Base-by-base conservation (phyloP, 306 rosid species). In the Rosa chinensis region DNA sequence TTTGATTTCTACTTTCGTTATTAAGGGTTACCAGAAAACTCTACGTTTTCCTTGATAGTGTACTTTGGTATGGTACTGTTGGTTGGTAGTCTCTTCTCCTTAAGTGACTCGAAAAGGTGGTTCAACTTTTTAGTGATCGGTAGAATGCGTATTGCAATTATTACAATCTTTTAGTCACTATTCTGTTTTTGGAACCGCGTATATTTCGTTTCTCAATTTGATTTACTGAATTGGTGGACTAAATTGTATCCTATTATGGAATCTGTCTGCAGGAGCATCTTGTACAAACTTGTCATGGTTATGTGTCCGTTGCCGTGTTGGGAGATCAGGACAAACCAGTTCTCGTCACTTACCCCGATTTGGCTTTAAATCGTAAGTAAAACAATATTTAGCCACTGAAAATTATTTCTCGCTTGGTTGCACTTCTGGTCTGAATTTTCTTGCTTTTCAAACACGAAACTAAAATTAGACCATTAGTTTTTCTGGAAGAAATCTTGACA, bases 251-350 rank as follows among this genome's bases (percentile, higher is more conserved):
- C 12, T 17, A 52, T 63, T 63, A 6, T 85, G 70, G 48, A 70
- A 76, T 81, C 32, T 83, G 45, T 80, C 61, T 79, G 87, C 96
- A 93, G 99, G 99, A 95, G 88, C 90, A 90, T 81, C 86, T 78
- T 84, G 79, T 93, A 67, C 88, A 89, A 86, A 95, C 99, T 9
- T 74, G 80, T 77, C 84, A 76, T 82, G 98, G 99, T 81, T 82
- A 68, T 40, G 85, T 95, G 64, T 90, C 97, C 16, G 96, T 93
- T 79, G 77, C 96, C 55, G 93, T 95, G 85, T 85, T 86, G 81
- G 99, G 99, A 84, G 98, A 95, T 82, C 97, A 74, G 80, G 97
- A 95, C 80, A 95, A 95, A 78, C 98, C 99, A 74, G 99, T 97
- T 73, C 96, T 95, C 35, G 82, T 93, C 64, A 93, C 98, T 21